Conservation (phyloP, 1,284 basidiomycete species). For the Entoloma clypeatum region DNA sequence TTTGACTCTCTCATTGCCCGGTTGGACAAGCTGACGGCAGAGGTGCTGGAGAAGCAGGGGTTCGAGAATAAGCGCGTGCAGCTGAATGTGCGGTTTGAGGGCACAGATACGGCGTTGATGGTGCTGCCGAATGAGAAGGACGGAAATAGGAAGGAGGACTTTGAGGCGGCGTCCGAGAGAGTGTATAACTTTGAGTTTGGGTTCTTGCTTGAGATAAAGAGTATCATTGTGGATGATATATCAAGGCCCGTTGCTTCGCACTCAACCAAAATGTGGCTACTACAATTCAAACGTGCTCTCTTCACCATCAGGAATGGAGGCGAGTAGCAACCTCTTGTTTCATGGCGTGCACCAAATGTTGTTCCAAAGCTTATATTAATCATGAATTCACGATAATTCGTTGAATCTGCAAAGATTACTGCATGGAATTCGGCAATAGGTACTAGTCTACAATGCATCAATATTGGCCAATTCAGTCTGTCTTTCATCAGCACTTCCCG, state of each 20-base stretch:
- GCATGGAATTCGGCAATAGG: conserved; percentile 5
- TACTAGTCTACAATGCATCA: conserved; percentile 8
- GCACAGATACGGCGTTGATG: conserved; percentile 92
- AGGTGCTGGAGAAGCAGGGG: conserved; percentile 78
- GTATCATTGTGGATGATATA: no score
- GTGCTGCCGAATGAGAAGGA: conserved; percentile 57
- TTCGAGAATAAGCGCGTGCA: conserved; percentile 70
- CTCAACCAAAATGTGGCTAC: no score
- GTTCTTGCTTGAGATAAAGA: conserved; percentile 80
- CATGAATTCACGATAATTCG: background rate
- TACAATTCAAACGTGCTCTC: no score
- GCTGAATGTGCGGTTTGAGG: conserved; percentile 91
- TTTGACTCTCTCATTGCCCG: conserved; percentile 64
- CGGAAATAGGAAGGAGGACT: conserved; percentile 64
- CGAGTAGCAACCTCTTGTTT: no score
- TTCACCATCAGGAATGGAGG: no score
- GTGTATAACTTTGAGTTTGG: conserved; percentile 87
- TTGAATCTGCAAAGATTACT: conserved; percentile 8
- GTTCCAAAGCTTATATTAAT: no score
- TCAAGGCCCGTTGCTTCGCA: no score
- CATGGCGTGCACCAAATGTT: no score
- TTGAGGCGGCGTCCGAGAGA: conserved; percentile 73
- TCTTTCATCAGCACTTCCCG: conserved; percentile 6
- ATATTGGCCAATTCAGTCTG: conserved; percentile 7
- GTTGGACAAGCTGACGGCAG: conserved; percentile 61